phyloP scores from a whole-genome alignment of 176 grass and related monocot species.

The Otatea glauca region DNA sequence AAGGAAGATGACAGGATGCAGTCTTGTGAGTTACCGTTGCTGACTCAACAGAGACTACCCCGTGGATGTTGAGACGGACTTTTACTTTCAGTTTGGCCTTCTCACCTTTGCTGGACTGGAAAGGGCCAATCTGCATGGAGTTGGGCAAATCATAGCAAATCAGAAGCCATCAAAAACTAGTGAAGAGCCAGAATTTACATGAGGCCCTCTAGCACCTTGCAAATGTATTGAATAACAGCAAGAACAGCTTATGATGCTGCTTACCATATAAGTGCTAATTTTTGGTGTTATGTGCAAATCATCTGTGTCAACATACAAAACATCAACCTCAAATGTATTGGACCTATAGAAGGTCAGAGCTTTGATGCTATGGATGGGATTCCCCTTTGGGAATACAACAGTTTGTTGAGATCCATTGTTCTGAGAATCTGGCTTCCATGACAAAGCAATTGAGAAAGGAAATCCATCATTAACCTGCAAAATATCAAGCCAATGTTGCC shows the following conservation, averaged over 20 bases:
- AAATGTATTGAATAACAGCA: neutral
- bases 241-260: neutral
- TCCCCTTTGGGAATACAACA: slow-evolving; percentile 74
- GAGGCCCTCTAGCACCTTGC: neutral
- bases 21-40: slow-evolving; percentile 56
- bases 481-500: neutral
- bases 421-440: slow-evolving; percentile 70
- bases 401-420: slow-evolving; percentile 51
- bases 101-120: slow-evolving; percentile 67
- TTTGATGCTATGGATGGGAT: slow-evolving; percentile 65
- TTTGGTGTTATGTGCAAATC: slow-evolving; percentile 48
- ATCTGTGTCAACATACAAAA: slow-evolving; percentile 41
- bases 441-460: slow-evolving; percentile 78
- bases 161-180: neutral
- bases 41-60: slow-evolving; percentile 65
- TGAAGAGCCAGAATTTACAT: slow-evolving; percentile 4
- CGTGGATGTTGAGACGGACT: slow-evolving; percentile 81
- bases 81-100: slow-evolving; percentile 78
- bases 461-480: slow-evolving; percentile 79
- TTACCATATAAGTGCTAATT: slow-evolving; percentile 82
- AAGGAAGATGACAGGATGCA: neutral
- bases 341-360: slow-evolving; percentile 63
- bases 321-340: slow-evolving; percentile 72
- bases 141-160: slow-evolving; percentile 24
- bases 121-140: slow-evolving; percentile 74